These are phyloP conservation scores for Alternaria arborescens DNA, from an alignment of 2,329 filamentous ascomycete species.

Conservation along the genomic window DNA sequence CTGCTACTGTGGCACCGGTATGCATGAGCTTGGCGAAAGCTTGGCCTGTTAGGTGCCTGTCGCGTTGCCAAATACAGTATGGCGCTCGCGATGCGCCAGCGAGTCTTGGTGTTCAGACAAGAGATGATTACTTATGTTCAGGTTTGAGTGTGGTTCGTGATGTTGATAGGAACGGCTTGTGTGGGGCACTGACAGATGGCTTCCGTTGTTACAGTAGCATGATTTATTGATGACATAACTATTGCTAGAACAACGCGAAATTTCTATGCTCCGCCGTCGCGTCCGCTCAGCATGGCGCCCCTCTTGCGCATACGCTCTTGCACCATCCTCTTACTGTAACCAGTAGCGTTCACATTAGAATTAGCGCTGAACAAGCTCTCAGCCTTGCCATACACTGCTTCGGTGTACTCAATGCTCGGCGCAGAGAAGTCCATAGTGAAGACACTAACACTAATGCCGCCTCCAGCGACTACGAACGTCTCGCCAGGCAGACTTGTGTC, in stretches of 20 bases:
- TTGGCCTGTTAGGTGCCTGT: slow-evolving; percentile 25
- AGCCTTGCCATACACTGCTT: slow-evolving; percentile 29
- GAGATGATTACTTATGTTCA: neutral
- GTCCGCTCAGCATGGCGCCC: slow-evolving; percentile 16
- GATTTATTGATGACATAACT: slow-evolving; percentile 12
- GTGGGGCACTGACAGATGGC: neutral
- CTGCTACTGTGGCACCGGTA: slow-evolving; percentile 17
- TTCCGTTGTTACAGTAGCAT: neutral
- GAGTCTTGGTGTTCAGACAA: neutral
- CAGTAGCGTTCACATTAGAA: slow-evolving; percentile 10
- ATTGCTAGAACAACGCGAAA: neutral
- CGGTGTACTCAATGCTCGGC: slow-evolving; percentile 46
- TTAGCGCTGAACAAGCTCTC: slow-evolving; percentile 18
- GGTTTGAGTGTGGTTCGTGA: slow-evolving; percentile 4
- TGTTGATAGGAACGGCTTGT: neutral
- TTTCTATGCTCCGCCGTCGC: slow-evolving; percentile 9
- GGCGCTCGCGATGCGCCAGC: neutral
- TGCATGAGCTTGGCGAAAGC: slow-evolving; percentile 32
- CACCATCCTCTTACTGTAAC: slow-evolving; percentile 31
- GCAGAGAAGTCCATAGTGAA: slow-evolving; percentile 64
- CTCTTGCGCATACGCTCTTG: slow-evolving; percentile 30
- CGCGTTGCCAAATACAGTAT: slow-evolving; percentile 10
- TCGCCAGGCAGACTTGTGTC: slow-evolving; percentile 62
- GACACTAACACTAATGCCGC: slow-evolving; percentile 55
- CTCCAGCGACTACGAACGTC: slow-evolving; percentile 57